Conservation (phyloP, 2,329 filamentous ascomycete genomes). For the Lecanicillium sp. region DNA sequence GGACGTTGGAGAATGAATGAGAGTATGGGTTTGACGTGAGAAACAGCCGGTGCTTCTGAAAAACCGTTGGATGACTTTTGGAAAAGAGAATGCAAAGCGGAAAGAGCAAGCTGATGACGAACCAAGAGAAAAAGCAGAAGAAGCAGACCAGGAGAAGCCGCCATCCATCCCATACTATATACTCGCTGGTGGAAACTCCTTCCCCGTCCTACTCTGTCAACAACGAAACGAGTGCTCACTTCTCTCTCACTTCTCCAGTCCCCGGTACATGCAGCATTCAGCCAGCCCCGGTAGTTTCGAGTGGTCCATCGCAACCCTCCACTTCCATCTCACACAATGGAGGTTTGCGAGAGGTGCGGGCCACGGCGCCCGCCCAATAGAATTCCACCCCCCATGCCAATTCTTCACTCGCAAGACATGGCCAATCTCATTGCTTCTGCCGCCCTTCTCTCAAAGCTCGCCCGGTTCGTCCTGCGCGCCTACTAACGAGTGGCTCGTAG, state of each 20-base stretch:
- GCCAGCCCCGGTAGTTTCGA: not conserved
- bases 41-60: constrained; percentile 1
- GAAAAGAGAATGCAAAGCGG: not conserved
- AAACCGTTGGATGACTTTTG: not conserved
- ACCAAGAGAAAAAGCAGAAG: not conserved
- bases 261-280: no score
- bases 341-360: no score
- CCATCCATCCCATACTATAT: no score
- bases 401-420: not conserved
- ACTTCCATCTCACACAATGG: not conserved
- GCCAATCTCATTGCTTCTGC: not conserved
- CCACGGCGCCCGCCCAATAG: not conserved
- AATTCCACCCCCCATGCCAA: not conserved
- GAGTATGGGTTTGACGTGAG: not conserved
- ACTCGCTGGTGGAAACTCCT: no score
- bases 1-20: not conserved
- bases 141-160: no score
- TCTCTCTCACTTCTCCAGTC: no score
- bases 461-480: no score
- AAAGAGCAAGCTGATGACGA: not conserved
- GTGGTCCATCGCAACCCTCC: not conserved
- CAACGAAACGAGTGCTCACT: no score
- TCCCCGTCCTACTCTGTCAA: no score
- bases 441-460: not conserved
- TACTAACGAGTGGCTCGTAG: no score